phyloP scores from a whole-genome alignment of 768 basidiomycete genomes.

The Xerocomellus chrysenteron region DNA sequence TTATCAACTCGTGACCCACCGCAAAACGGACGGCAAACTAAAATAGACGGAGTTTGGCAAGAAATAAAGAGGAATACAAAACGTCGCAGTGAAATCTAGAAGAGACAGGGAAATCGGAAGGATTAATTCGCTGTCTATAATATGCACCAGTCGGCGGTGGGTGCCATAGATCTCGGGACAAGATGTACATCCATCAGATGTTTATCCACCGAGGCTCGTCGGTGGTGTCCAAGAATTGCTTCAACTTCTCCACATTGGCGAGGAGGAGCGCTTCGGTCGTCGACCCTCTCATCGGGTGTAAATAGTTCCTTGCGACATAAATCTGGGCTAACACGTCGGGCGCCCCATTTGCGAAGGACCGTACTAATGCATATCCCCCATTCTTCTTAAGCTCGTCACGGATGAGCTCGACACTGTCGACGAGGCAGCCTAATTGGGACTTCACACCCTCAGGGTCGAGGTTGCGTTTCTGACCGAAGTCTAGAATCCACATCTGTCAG shows the following conservation, averaged over 20 bases:
- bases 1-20: too few relatives aligned
- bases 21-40: too few relatives aligned
- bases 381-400: not conserved
- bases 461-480: not conserved
- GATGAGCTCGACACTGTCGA: not conserved
- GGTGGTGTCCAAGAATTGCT: not conserved
- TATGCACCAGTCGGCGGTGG: too few relatives aligned
- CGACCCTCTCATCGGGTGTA: not conserved
- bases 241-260: not conserved
- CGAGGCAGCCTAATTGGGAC: not conserved
- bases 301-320: not conserved
- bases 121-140: too few relatives aligned
- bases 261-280: not conserved
- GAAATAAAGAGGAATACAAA: too few relatives aligned
- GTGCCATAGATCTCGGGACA: too few relatives aligned
- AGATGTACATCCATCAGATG: not conserved
- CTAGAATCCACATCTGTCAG: not conserved
- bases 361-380: not conserved
- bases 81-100: too few relatives aligned
- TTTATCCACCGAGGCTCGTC: not conserved
- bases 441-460: not conserved
- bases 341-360: too few relatives aligned
- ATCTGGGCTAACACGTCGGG: not conserved
- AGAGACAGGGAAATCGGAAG: too few relatives aligned
- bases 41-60: too few relatives aligned